phyloP scores from a whole-genome alignment of 176 grass and related monocot species.

The Miscanthus lutarioriparius region DNA sequence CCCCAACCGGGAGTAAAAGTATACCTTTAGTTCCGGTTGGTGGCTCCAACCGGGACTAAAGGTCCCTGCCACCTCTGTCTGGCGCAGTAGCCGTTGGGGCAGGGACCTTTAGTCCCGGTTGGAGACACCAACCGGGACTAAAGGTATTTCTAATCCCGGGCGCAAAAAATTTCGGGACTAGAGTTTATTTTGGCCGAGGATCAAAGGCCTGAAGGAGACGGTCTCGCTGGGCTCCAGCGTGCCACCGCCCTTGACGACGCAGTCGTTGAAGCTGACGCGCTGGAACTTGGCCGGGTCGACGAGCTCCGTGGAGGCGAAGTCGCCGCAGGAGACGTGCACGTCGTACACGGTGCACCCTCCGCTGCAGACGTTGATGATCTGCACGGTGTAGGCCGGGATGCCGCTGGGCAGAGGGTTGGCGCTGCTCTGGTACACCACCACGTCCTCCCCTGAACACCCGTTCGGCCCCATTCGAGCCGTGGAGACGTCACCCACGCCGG shows the following conservation, averaged over 20 bases:
- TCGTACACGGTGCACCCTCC: conserved; percentile 12
- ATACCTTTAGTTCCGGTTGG: too few relatives aligned
- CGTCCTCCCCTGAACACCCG: conserved; percentile 17
- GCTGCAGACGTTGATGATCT: conserved; percentile 15
- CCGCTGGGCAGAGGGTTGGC: conserved; percentile 32
- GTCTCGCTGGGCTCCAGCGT: conserved; percentile 1
- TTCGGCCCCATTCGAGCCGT: neutral
- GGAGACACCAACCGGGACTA: too few relatives aligned
- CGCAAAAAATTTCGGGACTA: too few relatives aligned
- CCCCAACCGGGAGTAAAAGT: too few relatives aligned
- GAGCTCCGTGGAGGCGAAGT: conserved; percentile 33
- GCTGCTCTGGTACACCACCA: conserved; percentile 24
- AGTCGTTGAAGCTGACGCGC: conserved; percentile 32
- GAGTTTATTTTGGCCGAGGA: too few relatives aligned
- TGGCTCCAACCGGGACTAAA: too few relatives aligned
- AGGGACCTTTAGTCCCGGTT: too few relatives aligned
- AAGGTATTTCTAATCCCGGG: too few relatives aligned
- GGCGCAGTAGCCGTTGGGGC: too few relatives aligned
- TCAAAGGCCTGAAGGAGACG: too few relatives aligned
- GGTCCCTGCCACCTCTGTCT: too few relatives aligned
- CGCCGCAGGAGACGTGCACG: conserved; percentile 33
- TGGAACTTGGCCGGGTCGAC: conserved; percentile 28
- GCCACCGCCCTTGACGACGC: conserved; percentile 28
- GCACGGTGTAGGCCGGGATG: conserved; percentile 27
- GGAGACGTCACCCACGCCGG: too few relatives aligned